Percentiles rank a stretch among this genome's conserved stretches.
phyloP scores from a whole-genome alignment of 345 rosid species.

The Eucalyptus dawsonii region DNA sequence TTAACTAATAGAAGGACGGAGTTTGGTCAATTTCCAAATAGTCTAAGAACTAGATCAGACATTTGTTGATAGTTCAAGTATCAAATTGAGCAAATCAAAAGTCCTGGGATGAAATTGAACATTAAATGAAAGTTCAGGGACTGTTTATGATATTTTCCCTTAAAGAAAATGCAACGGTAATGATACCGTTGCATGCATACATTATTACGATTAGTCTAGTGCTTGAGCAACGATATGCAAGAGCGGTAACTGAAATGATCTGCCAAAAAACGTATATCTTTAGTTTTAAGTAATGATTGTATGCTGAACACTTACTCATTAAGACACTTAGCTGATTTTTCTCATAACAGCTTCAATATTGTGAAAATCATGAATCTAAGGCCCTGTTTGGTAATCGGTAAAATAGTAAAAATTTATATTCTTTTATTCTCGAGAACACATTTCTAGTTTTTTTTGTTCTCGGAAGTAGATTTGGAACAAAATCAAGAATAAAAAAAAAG shows the following conservation, averaged over 20 bases:
- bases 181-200: neutral
- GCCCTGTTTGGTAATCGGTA: accelerated
- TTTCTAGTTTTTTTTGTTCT: no score
- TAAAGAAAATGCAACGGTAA: neutral
- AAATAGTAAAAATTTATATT: no score
- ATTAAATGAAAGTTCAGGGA: accelerated
- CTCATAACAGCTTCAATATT: neutral
- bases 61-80: accelerated
- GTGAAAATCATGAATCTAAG: neutral
- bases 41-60: accelerated
- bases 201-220: neutral
- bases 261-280: neutral
- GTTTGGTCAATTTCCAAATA: no score
- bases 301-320: neutral
- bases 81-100: no score
- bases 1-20: accelerated
- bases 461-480: no score
- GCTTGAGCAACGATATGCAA: neutral
- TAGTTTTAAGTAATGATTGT: neutral
- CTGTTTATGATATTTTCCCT: accelerated
- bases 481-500: no score
- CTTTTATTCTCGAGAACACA: accelerated
- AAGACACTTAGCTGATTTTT: neutral
- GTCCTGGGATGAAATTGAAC: accelerated
- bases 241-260: accelerated